Percentiles rank a stretch among this genome's conserved stretches.
These are phyloP conservation scores for Fraxinus baroniana DNA, from an alignment of 305 asterid species.

Conservation along the genomic window DNA sequence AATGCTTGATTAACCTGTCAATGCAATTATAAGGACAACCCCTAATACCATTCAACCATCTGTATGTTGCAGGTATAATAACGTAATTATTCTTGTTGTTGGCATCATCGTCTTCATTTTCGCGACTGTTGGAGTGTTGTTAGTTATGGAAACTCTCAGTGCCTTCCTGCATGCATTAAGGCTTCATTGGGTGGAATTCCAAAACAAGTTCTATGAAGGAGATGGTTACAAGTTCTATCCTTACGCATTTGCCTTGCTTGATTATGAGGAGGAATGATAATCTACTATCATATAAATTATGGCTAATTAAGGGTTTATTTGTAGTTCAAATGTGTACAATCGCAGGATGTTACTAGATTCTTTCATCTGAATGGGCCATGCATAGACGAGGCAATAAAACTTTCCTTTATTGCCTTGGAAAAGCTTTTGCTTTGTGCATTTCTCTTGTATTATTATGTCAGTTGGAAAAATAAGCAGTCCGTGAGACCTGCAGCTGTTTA, in stretches of 20 bases:
- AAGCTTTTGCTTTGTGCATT: conserved; percentile 20
- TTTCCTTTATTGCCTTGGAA: conserved; percentile 26
- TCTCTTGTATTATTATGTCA: conserved; percentile 24
- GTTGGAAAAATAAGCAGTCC: conserved; percentile 51
- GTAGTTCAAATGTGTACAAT: conserved; percentile 22
- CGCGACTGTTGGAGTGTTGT: conserved; percentile 86
- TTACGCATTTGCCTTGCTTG: conserved; percentile 53
- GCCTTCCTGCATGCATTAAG: conserved; percentile 92
- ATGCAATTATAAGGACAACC: neutral
- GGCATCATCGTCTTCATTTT: conserved; percentile 69
- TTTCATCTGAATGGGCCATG: conserved; percentile 32
- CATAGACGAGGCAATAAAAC: conserved; percentile 28
- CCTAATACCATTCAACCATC: neutral
- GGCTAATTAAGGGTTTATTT: conserved; percentile 3
- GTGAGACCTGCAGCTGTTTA: conserved; percentile 36
- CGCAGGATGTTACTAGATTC: conserved; percentile 24
- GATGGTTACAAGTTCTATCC: conserved; percentile 90
- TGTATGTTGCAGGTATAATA: conserved; percentile 67
- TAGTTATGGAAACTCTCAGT: conserved; percentile 94
- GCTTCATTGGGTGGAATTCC: conserved; percentile 97
- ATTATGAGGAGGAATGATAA: conserved; percentile 64
- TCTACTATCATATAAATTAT: neutral
- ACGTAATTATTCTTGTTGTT: conserved; percentile 57
- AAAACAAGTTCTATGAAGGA: conserved; percentile 90
- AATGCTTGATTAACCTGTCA: neutral